phyloP scores from a whole-genome alignment of 108 stramenopile species.

The Pseudonitzschia multistriata region DNA sequence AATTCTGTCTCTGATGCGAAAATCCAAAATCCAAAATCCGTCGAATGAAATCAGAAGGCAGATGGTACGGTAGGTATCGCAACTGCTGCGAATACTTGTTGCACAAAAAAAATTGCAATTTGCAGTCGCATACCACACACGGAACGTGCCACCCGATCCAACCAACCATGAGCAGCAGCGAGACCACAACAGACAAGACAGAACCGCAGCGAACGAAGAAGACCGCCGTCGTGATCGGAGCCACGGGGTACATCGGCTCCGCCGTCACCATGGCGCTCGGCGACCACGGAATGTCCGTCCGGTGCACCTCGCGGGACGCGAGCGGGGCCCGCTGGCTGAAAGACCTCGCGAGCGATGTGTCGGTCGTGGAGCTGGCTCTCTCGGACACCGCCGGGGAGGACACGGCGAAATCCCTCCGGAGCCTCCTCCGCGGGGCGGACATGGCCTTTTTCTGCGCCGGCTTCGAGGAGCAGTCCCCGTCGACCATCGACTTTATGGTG shows the following conservation, averaged over 20 bases:
- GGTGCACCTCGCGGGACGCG: neutral
- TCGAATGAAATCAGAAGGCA: too few relatives aligned
- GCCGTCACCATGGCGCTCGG: neutral
- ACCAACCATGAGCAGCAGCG: too few relatives aligned
- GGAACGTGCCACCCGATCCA: too few relatives aligned
- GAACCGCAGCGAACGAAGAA: neutral
- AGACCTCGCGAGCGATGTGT: neutral
- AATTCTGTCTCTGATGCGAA: too few relatives aligned
- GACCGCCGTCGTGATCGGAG: constrained; percentile 7
- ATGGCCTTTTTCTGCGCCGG: constrained; percentile 2
- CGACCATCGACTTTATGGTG: neutral
- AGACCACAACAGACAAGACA: neutral
- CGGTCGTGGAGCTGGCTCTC: neutral
- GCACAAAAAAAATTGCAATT: too few relatives aligned
- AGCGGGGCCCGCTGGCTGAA: neutral
- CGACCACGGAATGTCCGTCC: neutral
- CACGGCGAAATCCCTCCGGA: neutral
- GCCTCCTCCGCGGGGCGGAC: neutral
- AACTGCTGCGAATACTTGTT: too few relatives aligned
- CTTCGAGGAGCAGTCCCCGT: neutral
- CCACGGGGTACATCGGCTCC: constrained; percentile 6
- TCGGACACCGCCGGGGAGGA: neutral
- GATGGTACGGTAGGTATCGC: too few relatives aligned
- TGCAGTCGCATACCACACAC: too few relatives aligned
- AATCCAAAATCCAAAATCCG: too few relatives aligned